phyloP scores from a whole-genome alignment of 2,329 filamentous ascomycete genomes.

The Cryoendolithus antarcticus region DNA sequence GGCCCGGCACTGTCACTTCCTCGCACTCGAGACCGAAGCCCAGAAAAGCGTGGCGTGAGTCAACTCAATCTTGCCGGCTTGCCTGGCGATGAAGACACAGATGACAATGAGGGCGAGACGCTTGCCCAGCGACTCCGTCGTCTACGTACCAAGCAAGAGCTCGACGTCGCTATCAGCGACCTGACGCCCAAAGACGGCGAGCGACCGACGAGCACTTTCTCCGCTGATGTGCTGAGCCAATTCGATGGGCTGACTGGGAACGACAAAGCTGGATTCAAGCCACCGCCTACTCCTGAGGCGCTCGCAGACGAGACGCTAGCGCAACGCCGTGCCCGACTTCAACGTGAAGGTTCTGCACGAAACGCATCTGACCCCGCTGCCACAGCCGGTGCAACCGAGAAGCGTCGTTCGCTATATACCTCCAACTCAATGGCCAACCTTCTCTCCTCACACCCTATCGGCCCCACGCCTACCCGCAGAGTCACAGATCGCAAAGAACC shows the following conservation, averaged over 20 bases:
- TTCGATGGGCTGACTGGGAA: slow-evolving; percentile 42
- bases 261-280: slow-evolving; percentile 21
- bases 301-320: slow-evolving; percentile 67
- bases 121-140: slow-evolving; percentile 53
- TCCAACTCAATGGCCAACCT: slow-evolving; percentile 51
- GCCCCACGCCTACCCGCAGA: slow-evolving; percentile 4
- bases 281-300: slow-evolving; percentile 13
- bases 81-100: slow-evolving; percentile 17
- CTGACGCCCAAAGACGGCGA: slow-evolving; percentile 17
- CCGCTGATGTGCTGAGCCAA: slow-evolving; percentile 54
- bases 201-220: slow-evolving; percentile 48
- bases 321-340: slow-evolving; percentile 61
- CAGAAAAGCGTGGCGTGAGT: slow-evolving; percentile 18
- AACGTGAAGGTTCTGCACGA: slow-evolving; percentile 45
- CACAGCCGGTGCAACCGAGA: slow-evolving; percentile 36
- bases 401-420: slow-evolving; percentile 11
- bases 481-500: slow-evolving; percentile 10
- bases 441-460: slow-evolving; percentile 33
- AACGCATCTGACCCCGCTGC: slow-evolving; percentile 24
- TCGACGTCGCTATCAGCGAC: slow-evolving; percentile 31
- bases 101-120: slow-evolving; percentile 47
- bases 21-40: slow-evolving; percentile 11
- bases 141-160: slow-evolving; percentile 47
- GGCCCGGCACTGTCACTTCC: slow-evolving; percentile 18
- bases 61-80: slow-evolving; percentile 15